Evolutionary conservation across 1,284 basidiomycete species (phyloP), one percentile per base, ranked within the genome.

Genomic region (Trametes sp.): DNA sequence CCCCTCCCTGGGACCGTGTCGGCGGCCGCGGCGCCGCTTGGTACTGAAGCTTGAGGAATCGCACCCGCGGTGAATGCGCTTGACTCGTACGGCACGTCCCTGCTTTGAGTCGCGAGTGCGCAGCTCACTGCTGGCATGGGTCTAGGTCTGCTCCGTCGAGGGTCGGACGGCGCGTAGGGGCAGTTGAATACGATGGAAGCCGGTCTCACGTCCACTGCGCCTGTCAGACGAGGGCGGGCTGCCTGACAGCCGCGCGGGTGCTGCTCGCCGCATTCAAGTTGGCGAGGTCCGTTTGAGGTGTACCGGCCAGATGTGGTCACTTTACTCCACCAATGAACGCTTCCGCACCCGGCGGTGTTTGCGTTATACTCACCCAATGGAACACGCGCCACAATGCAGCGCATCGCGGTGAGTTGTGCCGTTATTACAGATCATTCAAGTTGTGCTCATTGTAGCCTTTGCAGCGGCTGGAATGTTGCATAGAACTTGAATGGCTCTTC

Each of bases 241-340:
- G 5, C 14, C 19, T 52, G 50, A 36, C 50, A 36, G 50, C 33
- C 26, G 50, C n/a, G 33, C 31, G 33, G 35, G 50, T 53, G 51
- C 36, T 53, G 19, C 13, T 24, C 36, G 51, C 35, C 9, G 35
- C 10, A 11, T 10, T 35, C 9, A 2, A 6, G 4, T n/a, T 11
- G 7, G 2, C 14, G 4, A 21, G 29, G 29, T 21, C 4, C 13
- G 21, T 8, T 23, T 14, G n/a, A 46, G 23, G 26, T 10, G 44
- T 16, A 14, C 44, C 44, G 26, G 26, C 23, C 21, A 45, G 38
- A n/a, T n/a, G n/a, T n/a, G n/a, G n/a, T n/a, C n/a, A 23, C 21
- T 13, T 24, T 14, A 45, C 24, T n/a, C 42, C 7, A 1, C 21
- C 23, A 45, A 9, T 10, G 24, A 24, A 2, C 8, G n/a, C 23